Evolutionary conservation across 2,329 filamentous ascomycete genomes (phyloP), one percentile per base, ranked within the genome.

Genomic region (Lecanoromycetidae sp.): DNA sequence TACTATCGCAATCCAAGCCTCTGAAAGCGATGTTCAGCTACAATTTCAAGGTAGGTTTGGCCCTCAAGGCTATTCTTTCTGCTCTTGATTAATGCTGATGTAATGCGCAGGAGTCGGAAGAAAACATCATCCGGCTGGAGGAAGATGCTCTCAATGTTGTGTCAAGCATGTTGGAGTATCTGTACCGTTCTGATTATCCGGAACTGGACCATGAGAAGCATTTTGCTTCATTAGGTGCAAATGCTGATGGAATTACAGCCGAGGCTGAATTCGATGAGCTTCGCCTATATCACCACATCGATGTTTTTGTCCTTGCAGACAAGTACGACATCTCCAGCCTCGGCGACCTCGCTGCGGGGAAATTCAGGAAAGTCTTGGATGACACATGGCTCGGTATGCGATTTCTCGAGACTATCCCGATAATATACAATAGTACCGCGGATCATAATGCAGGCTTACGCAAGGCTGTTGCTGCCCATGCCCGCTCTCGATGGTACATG

Each of bases 1-100:
- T 48, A n/a, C 44, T 38, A 30, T 41, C 38, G 6, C 46, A 48
- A 22, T 48, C 46, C 2, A 27, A 35, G 19, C 23, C 36, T 20
- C 30, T 48, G 12, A 32, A 29, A 13, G 39, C 27, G 4, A 42
- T 42, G 19, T 48, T 38, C 38, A 36, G 25, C 17, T 20, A 19
- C 15, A 32, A 39, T 4, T 43, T 43, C 8, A 44, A 48, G 8
- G 46, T 37, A 20, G 19, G 25, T n/a, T 4, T 23, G 4, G 23
- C 44, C 23, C 17, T 4, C n/a, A 33, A 4, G 6, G 15, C 20
- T 7, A 22, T 9, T 30, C 13, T 30, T 9, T 42, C 39, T 17
- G 4, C 9, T 32, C 8, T 25, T 13, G 20, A 30, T 12, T 15
- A 42, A 30, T 3, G 3, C 4, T 10, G 8, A 8, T 15, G 19